These are phyloP conservation scores for Daldinia childiae DNA, from an alignment of 495 filamentous ascomycete genomes.

Conservation along the genomic window DNA sequence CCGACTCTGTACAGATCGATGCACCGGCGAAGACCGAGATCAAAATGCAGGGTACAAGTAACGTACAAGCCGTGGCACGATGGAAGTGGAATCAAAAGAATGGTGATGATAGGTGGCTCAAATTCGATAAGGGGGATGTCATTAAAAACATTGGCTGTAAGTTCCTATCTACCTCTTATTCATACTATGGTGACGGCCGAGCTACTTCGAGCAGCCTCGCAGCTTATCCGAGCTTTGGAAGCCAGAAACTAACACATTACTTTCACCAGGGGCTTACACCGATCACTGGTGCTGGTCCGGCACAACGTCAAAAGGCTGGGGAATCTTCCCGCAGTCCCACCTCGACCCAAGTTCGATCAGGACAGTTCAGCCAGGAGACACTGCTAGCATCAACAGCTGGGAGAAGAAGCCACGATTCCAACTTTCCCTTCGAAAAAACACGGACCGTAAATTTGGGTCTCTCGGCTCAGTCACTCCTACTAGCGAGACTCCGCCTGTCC, in stretches of 20 bases:
- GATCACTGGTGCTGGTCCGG: slow-evolving; percentile 64
- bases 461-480: slow-evolving; percentile 28
- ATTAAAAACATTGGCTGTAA: slow-evolving; percentile 59
- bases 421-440: slow-evolving; percentile 46
- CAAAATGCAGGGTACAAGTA: slow-evolving; percentile 50
- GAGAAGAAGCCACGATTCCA: slow-evolving; percentile 44
- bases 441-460: slow-evolving; percentile 30
- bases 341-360: slow-evolving; percentile 49
- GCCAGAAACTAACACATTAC: slow-evolving; percentile 1
- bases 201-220: not conserved
- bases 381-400: slow-evolving; percentile 44
- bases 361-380: slow-evolving; percentile 40
- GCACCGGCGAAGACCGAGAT: slow-evolving; percentile 50
- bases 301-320: slow-evolving; percentile 55
- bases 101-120: slow-evolving; percentile 56
- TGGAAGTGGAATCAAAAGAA: slow-evolving; percentile 60
- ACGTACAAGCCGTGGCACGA: slow-evolving; percentile 49
- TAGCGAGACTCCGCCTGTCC: slow-evolving; percentile 29
- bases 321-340: slow-evolving; percentile 57
- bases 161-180: slow-evolving; percentile 32
- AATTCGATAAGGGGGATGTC: slow-evolving; percentile 58
- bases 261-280: slow-evolving; percentile 41
- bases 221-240: not conserved
- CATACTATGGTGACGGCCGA: not conserved
- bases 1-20: slow-evolving; percentile 51